These are phyloP conservation scores for Vitis riparia DNA, from an alignment of 164 flowering plant species.

Conservation along the genomic window DNA sequence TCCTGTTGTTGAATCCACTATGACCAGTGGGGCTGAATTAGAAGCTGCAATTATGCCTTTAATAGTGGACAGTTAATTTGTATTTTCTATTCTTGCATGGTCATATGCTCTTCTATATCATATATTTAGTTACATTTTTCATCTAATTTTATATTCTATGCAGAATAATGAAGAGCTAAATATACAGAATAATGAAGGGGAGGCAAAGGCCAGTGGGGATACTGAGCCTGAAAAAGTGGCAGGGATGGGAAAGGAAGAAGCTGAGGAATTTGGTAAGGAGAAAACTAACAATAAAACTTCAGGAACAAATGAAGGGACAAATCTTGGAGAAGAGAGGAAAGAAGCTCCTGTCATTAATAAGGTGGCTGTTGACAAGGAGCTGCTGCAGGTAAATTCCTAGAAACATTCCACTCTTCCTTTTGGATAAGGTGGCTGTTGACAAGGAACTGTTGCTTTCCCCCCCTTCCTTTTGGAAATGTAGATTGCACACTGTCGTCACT, in stretches of 20 bases:
- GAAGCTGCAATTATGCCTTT: too few species aligned
- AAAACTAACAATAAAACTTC: conserved; percentile 14
- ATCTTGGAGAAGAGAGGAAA: conserved; percentile 34
- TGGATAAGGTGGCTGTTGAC: not conserved
- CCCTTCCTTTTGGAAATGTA: too few species aligned
- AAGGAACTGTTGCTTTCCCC: too few species aligned
- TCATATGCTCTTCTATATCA: not conserved
- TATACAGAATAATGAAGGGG: conserved; percentile 32
- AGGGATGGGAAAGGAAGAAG: conserved; percentile 23
- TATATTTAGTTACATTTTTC: not conserved
- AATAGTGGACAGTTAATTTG: too few species aligned
- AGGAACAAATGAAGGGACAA: conserved; percentile 22
- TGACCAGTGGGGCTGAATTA: too few species aligned
- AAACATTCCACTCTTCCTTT: not conserved
- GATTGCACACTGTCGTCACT: too few species aligned
- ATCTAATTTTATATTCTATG: not conserved
- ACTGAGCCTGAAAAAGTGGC: conserved; percentile 26
- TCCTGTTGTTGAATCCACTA: too few species aligned
- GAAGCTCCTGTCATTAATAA: conserved; percentile 30
- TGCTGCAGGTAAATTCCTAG: conserved; percentile 55
- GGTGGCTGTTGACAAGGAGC: conserved; percentile 59
- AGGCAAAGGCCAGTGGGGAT: conserved; percentile 24
- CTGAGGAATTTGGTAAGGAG: conserved; percentile 26
- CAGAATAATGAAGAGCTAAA: too few species aligned
- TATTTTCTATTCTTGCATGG: not conserved